A percentile compares a stretch with the other conserved stretches of the same genome.
phyloP scores from a whole-genome alignment of 257 asterid species.

The Solanum ossicruentum region DNA sequence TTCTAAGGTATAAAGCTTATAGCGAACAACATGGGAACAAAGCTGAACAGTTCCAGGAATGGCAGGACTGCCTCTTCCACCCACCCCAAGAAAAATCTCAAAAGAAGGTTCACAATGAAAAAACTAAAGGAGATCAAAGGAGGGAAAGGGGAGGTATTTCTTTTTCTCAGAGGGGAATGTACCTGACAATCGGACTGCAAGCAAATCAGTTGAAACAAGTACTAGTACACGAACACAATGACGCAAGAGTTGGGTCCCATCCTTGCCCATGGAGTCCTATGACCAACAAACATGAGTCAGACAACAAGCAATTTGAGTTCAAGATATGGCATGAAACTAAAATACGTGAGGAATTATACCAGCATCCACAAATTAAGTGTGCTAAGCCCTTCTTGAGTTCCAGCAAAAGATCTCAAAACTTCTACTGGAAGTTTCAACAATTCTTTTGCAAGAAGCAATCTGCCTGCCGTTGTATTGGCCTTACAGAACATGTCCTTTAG shows the following conservation, averaged over 20 bases:
- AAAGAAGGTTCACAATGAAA: neutral
- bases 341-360: constrained; percentile 24
- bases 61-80: neutral
- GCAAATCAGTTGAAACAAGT: constrained; percentile 75
- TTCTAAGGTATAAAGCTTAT: neutral
- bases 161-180: neutral
- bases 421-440: constrained; percentile 81
- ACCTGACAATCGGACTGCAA: constrained; percentile 95
- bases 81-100: neutral
- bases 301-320: constrained; percentile 2
- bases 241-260: constrained; percentile 97
- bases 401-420: constrained; percentile 79
- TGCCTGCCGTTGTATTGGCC: constrained; percentile 78
- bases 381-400: constrained; percentile 82
- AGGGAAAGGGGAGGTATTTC: neutral
- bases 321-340: neutral
- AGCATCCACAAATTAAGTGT: constrained; percentile 90
- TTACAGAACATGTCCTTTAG: constrained; percentile 72
- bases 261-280: constrained; percentile 98
- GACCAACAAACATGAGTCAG: constrained; percentile 1
- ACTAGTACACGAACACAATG: constrained; percentile 93
- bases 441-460: constrained; percentile 83
- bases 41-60: neutral
- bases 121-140: neutral
- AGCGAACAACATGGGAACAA: neutral